Percentiles rank a stretch among this genome's conserved stretches.
These are phyloP conservation scores for Edaphochlamys debaryana DNA, from an alignment of 139 green algal genomes.

Conservation along the genomic window DNA sequence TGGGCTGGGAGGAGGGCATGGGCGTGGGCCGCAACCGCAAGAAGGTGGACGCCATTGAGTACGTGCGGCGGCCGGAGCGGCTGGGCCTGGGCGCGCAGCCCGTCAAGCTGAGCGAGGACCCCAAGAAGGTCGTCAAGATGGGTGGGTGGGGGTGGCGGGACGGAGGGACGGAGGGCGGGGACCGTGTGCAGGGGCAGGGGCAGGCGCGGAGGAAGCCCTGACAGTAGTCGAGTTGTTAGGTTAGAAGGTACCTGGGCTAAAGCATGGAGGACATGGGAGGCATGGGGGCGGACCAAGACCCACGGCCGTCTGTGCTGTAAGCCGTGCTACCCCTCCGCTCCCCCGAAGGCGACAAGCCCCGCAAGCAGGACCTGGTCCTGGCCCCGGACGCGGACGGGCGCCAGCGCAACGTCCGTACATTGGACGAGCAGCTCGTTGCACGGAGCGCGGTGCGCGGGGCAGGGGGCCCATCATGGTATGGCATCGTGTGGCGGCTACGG, in stretches of 20 bases:
- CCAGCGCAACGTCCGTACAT: constrained; percentile 59
- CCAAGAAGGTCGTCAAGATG: constrained; percentile 56
- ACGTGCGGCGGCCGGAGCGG: constrained; percentile 67
- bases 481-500: too few relatives aligned
- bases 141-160: constrained; percentile 47
- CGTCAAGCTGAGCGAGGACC: constrained; percentile 37
- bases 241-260: too few relatives aligned
- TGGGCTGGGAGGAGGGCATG: constrained; percentile 85
- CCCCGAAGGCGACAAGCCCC: constrained; percentile 54
- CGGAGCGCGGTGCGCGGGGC: not conserved
- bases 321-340: too few relatives aligned
- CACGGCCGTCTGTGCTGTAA: not conserved
- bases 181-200: too few relatives aligned
- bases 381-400: constrained; percentile 63
- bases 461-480: too few relatives aligned
- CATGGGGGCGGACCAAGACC: too few relatives aligned
- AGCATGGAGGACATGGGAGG: too few relatives aligned
- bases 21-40: constrained; percentile 75
- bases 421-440: constrained; percentile 79
- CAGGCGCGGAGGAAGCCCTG: too few relatives aligned
- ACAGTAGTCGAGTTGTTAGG: too few relatives aligned
- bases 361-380: constrained; percentile 66
- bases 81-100: constrained; percentile 82
- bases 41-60: constrained; percentile 75
- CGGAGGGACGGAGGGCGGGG: not conserved